These are phyloP conservation scores for Delphinella strobiligena DNA, from an alignment of 2,329 filamentous ascomycete species.

Conservation along the genomic window DNA sequence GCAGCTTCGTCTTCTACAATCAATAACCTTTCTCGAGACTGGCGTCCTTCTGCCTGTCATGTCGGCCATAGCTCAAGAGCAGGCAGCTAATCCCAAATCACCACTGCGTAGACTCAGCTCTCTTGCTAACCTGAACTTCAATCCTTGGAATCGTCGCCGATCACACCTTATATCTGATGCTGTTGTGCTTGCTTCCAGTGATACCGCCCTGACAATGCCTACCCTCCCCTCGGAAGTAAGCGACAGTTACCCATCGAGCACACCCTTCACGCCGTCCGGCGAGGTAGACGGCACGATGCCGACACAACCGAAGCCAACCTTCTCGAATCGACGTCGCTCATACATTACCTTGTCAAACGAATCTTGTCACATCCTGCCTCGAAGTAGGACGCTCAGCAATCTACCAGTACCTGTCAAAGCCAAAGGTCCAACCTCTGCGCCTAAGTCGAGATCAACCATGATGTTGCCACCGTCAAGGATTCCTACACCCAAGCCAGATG, in stretches of 20 bases:
- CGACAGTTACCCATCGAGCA: slow-evolving; percentile 16
- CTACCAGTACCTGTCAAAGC: slow-evolving; percentile 17
- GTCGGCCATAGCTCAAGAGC: neutral
- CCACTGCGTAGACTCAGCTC: slow-evolving; percentile 18
- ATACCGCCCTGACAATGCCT: slow-evolving; percentile 2
- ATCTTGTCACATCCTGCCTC: slow-evolving; percentile 20
- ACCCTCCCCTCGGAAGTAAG: slow-evolving; percentile 9
- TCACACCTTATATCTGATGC: slow-evolving; percentile 14
- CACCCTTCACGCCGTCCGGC: slow-evolving; percentile 10
- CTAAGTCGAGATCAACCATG: neutral
- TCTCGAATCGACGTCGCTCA: slow-evolving; percentile 15
- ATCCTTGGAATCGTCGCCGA: slow-evolving; percentile 22
- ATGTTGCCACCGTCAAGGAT: slow-evolving; percentile 3
- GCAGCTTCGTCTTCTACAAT: too few relatives aligned
- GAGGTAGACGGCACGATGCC: slow-evolving; percentile 9
- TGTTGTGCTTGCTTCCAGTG: slow-evolving; percentile 12
- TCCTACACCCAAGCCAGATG: slow-evolving; percentile 2
- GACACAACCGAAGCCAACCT: neutral
- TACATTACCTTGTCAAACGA: slow-evolving; percentile 22
- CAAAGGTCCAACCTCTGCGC: neutral
- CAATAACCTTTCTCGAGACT: slow-evolving; percentile 2
- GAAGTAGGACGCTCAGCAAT: slow-evolving; percentile 24
- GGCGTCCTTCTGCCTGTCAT: neutral
- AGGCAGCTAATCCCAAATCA: slow-evolving; percentile 3
- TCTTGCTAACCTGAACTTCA: slow-evolving; percentile 22